Percentiles rank a stretch among this genome's conserved stretches.
Evolutionary conservation across 169 alveolate species (phyloP).

Genomic region (Babesia gibsoni): DNA sequence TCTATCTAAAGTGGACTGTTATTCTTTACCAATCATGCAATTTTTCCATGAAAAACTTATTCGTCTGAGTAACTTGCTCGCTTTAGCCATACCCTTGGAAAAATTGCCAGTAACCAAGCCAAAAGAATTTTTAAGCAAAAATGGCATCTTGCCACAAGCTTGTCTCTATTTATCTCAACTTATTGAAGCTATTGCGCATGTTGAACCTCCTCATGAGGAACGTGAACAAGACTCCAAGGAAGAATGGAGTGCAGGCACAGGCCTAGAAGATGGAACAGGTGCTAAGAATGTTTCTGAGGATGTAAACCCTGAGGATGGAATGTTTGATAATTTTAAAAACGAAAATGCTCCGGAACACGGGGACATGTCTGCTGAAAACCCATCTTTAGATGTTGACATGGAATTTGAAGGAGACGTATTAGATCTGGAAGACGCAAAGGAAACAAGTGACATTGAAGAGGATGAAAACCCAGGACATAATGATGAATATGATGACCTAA

Average conservation of each 20-base stretch:
- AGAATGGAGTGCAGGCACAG: slow-evolving; percentile 58
- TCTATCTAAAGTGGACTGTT: not conserved
- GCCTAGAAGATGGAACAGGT: slow-evolving; percentile 65
- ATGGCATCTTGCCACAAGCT: slow-evolving; percentile 4
- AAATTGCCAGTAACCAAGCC: not conserved
- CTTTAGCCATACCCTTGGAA: not conserved
- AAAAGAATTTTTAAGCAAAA: not conserved
- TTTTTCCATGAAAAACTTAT: not conserved
- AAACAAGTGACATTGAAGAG: slow-evolving; percentile 69
- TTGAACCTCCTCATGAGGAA: slow-evolving; percentile 33
- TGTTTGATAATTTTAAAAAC: slow-evolving; percentile 68
- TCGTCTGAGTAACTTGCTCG: not conserved
- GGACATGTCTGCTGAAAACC: slow-evolving; percentile 71
- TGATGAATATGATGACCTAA: slow-evolving; percentile 61
- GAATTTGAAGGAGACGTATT: slow-evolving; percentile 67
- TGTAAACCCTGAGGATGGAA: slow-evolving; percentile 65
- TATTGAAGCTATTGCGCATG: slow-evolving; percentile 12
- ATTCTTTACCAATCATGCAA: not conserved
- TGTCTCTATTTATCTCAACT: slow-evolving; percentile 33
- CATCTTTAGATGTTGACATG: slow-evolving; percentile 65
- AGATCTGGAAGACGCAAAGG: slow-evolving; percentile 67
- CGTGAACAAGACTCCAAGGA: not conserved
- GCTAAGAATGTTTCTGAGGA: slow-evolving; percentile 72
- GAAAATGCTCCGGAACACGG: slow-evolving; percentile 74
- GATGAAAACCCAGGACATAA: slow-evolving; percentile 57